These are phyloP conservation scores for Alternaria atra DNA, from an alignment of 2,329 filamentous ascomycete genomes.

Conservation along the genomic window DNA sequence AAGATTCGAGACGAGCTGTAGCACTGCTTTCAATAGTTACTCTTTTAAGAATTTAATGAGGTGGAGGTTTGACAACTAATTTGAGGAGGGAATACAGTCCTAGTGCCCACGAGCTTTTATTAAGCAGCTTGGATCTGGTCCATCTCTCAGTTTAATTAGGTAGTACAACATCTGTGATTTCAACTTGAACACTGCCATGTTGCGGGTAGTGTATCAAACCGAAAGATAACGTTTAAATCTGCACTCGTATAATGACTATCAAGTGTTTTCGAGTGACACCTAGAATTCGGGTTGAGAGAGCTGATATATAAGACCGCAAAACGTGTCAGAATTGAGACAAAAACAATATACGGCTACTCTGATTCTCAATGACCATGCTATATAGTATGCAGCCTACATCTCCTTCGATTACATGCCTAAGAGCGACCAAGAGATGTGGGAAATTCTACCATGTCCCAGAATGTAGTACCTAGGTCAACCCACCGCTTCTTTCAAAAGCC, in stretches of 20 bases:
- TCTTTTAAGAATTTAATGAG: neutral
- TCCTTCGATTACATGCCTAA: neutral
- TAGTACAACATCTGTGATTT: too few relatives aligned
- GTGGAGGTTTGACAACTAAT: neutral
- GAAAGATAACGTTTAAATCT: too few relatives aligned
- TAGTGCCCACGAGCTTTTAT: neutral
- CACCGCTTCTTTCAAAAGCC: neutral
- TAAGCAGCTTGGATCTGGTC: neutral
- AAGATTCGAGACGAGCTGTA: slow-evolving; percentile 2
- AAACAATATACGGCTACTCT: neutral
- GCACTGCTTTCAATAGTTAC: slow-evolving; percentile 10
- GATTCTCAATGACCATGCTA: too few relatives aligned
- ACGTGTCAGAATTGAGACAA: neutral
- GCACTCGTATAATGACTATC: too few relatives aligned
- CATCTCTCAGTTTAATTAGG: neutral
- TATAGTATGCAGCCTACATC: too few relatives aligned
- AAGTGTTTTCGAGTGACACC: too few relatives aligned
- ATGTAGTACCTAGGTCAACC: neutral
- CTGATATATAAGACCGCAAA: neutral
- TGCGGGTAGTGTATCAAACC: too few relatives aligned
- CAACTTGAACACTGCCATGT: too few relatives aligned
- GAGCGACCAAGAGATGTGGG: neutral
- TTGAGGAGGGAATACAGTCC: neutral
- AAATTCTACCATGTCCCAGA: neutral
- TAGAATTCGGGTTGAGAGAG: neutral